These are phyloP conservation scores for Nothomitra cinnamomea DNA, from an alignment of 2,329 filamentous ascomycete species.

Conservation along the genomic window DNA sequence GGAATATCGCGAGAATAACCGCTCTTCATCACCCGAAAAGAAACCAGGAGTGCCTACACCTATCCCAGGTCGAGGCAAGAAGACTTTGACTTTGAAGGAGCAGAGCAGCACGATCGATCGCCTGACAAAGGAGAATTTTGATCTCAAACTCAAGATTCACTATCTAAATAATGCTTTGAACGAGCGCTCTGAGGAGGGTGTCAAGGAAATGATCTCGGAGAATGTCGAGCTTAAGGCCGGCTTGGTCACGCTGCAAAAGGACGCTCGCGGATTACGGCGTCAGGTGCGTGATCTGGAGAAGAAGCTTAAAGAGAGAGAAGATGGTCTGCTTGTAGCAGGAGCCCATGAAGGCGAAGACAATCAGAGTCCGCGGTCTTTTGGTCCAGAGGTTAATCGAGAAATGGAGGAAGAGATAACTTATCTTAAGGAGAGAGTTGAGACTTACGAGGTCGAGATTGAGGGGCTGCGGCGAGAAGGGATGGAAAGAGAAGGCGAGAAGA, in stretches of 20 bases:
- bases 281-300: constrained; percentile 78
- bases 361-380: neutral
- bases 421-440: constrained; percentile 69
- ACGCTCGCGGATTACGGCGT: constrained; percentile 68
- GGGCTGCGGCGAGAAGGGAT: constrained; percentile 62
- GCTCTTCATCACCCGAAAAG: constrained; percentile 43
- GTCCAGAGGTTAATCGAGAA: constrained; percentile 15
- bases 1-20: constrained; percentile 65
- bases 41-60: constrained; percentile 33
- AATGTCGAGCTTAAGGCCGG: constrained; percentile 92
- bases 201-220: constrained; percentile 95
- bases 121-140: constrained; percentile 94
- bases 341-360: constrained; percentile 17
- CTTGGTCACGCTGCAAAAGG: constrained; percentile 73
- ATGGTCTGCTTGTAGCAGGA: constrained; percentile 29
- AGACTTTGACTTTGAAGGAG: constrained; percentile 71
- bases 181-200: constrained; percentile 84
- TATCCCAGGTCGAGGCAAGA: constrained; percentile 41
- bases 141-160: constrained; percentile 92
- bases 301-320: constrained; percentile 43
- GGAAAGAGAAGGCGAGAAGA: constrained; percentile 67
- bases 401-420: constrained; percentile 57
- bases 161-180: constrained; percentile 88
- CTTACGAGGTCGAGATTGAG: constrained; percentile 71
- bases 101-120: constrained; percentile 95